These are phyloP conservation scores for Kalmanozyma brasiliensis DNA, from an alignment of 1,284 basidiomycete species.

Conservation along the genomic window DNA sequence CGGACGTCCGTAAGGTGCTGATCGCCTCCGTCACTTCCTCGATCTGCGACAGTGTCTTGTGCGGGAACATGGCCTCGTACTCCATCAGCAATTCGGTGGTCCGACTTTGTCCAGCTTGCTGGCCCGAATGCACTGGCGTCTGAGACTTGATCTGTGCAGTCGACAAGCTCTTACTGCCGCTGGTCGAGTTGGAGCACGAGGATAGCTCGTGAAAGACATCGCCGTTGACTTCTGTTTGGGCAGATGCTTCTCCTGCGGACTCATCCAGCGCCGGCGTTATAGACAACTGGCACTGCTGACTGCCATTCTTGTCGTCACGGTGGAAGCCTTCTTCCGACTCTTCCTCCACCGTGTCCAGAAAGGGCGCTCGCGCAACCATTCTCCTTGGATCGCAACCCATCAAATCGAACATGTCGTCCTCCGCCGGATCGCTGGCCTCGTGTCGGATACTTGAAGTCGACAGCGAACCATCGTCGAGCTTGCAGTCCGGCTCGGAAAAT, in stretches of 20 bases:
- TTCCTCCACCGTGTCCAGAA: slow-evolving; percentile 32
- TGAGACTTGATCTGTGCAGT: neutral
- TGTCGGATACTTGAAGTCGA: neutral
- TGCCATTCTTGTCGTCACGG: too few species aligned
- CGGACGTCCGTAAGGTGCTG: slow-evolving; percentile 9
- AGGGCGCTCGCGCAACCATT: slow-evolving; percentile 25
- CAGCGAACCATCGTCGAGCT: neutral
- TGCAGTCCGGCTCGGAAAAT: neutral
- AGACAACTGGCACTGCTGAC: too few species aligned
- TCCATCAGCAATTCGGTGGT: slow-evolving; percentile 9
- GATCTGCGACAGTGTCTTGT: slow-evolving; percentile 32
- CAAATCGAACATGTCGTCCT: neutral
- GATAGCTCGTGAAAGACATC: too few species aligned
- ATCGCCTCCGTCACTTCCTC: slow-evolving; percentile 27
- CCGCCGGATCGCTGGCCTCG: neutral
- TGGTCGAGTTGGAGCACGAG: too few species aligned
- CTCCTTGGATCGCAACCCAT: slow-evolving; percentile 13
- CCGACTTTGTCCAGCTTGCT: slow-evolving; percentile 2
- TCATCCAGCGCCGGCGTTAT: too few species aligned
- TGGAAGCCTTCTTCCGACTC: slow-evolving; percentile 16
- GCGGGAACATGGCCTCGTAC: slow-evolving; percentile 34
- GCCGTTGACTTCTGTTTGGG: too few species aligned
- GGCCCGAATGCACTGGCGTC: neutral
- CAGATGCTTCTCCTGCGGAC: too few species aligned
- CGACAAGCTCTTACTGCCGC: too few species aligned